These are phyloP conservation scores for Tetrahymena borealis DNA, from an alignment of 73 alveolate species.

Conservation along the genomic window DNA sequence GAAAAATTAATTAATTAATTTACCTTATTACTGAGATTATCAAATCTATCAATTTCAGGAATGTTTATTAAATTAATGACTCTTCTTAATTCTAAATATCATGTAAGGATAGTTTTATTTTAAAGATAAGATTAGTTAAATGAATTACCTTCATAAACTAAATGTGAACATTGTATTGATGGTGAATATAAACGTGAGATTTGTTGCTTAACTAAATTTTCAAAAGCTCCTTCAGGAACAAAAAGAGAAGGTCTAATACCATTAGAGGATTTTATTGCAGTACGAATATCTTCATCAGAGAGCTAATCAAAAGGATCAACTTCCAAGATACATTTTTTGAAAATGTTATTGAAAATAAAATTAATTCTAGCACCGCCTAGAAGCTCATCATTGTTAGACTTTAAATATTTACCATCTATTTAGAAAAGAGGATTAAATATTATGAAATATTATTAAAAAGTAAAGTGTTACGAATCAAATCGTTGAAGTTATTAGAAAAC, in stretches of 20 bases:
- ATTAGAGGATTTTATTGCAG: conserved; percentile 71
- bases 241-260: conserved; percentile 74
- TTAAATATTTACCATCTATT: conserved; percentile 55
- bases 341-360: conserved; percentile 53
- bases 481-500: conserved; percentile 13
- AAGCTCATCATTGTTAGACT: conserved; percentile 53
- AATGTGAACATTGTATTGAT: conserved; percentile 64
- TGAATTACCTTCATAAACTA: conserved; percentile 46
- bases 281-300: conserved; percentile 62
- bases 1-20: background rate
- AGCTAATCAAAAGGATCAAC: conserved; percentile 67
- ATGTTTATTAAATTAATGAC: conserved; percentile 51
- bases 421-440: conserved; percentile 8
- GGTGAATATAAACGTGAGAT: conserved; percentile 82
- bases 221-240: conserved; percentile 95
- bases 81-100: conserved; percentile 51
- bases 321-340: conserved; percentile 40
- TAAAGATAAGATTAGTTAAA: background rate
- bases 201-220: conserved; percentile 66
- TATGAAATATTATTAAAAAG: background rate
- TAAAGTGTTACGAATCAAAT: background rate
- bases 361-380: conserved; percentile 70
- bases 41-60: conserved; percentile 62
- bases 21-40: conserved; percentile 32
- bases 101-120: background rate